phyloP scores from a whole-genome alignment of 1,139 yeast genomes.

The Kazachstania sp. region DNA sequence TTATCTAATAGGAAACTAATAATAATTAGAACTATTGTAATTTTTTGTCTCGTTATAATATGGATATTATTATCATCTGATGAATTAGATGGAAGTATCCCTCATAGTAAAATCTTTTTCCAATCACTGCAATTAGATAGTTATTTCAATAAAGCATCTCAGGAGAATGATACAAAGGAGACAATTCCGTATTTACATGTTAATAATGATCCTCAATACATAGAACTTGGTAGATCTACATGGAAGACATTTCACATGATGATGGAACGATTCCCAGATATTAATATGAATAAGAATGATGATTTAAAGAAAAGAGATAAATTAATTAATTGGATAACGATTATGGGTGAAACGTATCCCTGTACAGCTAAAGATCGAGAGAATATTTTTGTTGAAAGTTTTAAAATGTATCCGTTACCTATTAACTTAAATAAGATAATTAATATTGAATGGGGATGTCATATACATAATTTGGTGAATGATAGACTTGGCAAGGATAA shows the following conservation, averaged over 20 bases:
- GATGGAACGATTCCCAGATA: constrained; percentile 4
- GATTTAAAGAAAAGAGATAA: constrained; percentile 3
- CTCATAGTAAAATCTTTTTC: not conserved
- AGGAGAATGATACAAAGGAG: not conserved
- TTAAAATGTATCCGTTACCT: constrained; percentile 55
- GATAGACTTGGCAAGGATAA: constrained; percentile 32
- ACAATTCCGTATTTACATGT: not conserved
- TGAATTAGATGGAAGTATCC: constrained; percentile 2
- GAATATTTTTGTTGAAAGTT: constrained; percentile 34
- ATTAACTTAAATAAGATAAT: constrained; percentile 4
- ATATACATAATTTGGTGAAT: constrained; percentile 83
- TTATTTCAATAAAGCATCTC: not conserved
- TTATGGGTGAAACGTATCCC: constrained; percentile 73
- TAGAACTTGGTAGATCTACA: constrained; percentile 6
- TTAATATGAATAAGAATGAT: not conserved
- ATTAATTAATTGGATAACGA: constrained; percentile 34
- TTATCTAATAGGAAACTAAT: no score
- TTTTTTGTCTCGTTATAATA: not conserved
- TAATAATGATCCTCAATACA: not conserved
- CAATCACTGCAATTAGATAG: not conserved
- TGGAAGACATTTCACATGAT: constrained; percentile 8
- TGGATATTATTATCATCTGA: constrained; percentile 2
- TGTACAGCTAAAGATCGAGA: constrained; percentile 56
- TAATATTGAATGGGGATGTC: constrained; percentile 77
- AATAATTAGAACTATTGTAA: not conserved